Evolutionary conservation across 2,329 filamentous ascomycete genomes (phyloP).

Genomic region (Botrytis deweyae): DNA sequence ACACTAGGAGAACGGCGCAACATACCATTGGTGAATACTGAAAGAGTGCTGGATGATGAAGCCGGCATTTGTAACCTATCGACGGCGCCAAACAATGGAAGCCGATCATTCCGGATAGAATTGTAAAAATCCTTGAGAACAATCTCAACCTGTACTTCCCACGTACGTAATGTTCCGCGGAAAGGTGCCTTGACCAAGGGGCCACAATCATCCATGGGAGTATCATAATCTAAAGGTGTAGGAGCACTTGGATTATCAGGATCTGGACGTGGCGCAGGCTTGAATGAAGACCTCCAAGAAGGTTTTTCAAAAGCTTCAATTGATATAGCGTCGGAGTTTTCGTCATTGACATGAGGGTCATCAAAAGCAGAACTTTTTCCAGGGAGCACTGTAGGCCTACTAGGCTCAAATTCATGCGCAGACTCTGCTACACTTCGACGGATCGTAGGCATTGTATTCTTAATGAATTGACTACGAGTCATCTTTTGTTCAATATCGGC

Average conservation of each 20-base stretch:
- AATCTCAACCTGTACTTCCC: slow-evolving; percentile 87
- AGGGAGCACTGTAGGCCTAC: slow-evolving; percentile 53
- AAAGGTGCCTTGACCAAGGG: slow-evolving; percentile 77
- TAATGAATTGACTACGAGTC: slow-evolving; percentile 91
- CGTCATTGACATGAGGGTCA: slow-evolving; percentile 25
- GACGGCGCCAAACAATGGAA: slow-evolving; percentile 77
- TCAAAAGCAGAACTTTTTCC: slow-evolving; percentile 35
- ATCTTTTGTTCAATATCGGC: slow-evolving; percentile 96
- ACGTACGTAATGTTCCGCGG: slow-evolving; percentile 71
- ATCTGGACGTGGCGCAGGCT: slow-evolving; percentile 33
- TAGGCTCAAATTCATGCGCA: slow-evolving; percentile 62
- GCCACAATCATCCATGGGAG: slow-evolving; percentile 58
- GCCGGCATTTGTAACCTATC: slow-evolving; percentile 44
- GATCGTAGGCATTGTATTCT: slow-evolving; percentile 93
- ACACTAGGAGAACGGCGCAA: slow-evolving; percentile 87
- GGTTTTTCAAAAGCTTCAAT: slow-evolving; percentile 38
- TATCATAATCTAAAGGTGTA: slow-evolving; percentile 41
- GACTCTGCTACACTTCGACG: slow-evolving; percentile 72
- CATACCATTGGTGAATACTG: slow-evolving; percentile 65
- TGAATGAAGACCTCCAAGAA: slow-evolving; percentile 39
- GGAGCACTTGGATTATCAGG: slow-evolving; percentile 43
- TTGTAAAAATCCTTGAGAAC: slow-evolving; percentile 89
- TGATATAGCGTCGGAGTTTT: slow-evolving; percentile 27
- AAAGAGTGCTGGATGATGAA: slow-evolving; percentile 61
- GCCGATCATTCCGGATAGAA: slow-evolving; percentile 81